phyloP scores from a whole-genome alignment of 139 green algal species.

The Raphidocelis subcapitata region DNA sequence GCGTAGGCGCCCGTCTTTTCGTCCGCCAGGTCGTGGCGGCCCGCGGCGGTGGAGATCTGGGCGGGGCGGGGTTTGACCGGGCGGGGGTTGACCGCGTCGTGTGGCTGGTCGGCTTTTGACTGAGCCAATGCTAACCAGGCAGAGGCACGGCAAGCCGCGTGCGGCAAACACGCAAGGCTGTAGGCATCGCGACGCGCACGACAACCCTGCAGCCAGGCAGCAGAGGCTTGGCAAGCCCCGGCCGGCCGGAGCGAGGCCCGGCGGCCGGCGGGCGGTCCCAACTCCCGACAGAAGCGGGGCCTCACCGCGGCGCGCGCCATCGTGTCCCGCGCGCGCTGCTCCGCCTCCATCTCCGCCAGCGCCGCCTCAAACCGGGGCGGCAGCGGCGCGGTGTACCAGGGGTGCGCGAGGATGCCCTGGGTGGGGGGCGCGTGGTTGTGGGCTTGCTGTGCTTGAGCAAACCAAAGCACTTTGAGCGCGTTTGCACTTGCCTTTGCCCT shows the following conservation, averaged over 20 bases:
- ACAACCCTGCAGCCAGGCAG: not conserved
- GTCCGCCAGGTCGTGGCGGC: slow-evolving; percentile 15
- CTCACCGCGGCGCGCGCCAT: not conserved
- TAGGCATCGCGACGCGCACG: not conserved
- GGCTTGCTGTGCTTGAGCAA: not conserved
- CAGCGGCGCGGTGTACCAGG: slow-evolving; percentile 21
- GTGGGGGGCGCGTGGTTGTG: not conserved
- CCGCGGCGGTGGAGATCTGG: slow-evolving; percentile 15
- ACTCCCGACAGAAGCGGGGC: not conserved
- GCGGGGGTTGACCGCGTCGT: not conserved
- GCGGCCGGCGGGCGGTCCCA: not conserved
- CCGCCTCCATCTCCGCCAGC: slow-evolving; percentile 8
- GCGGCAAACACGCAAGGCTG: not conserved
- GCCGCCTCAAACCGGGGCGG: slow-evolving; percentile 9
- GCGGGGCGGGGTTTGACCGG: not conserved
- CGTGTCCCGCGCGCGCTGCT: slow-evolving; percentile 9
- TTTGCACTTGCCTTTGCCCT: not conserved
- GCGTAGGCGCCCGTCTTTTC: slow-evolving; percentile 5
- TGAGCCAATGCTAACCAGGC: not conserved
- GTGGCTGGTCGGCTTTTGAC: not conserved
- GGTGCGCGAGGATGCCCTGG: slow-evolving; percentile 30
- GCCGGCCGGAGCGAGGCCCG: not conserved
- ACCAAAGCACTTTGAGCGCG: not conserved
- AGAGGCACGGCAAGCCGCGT: not conserved
- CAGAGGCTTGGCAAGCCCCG: not conserved